Evolutionary conservation across 305 asterid genomes (phyloP), one percentile per base, ranked within the genome.

Genomic region (Andrographis paniculata): DNA sequence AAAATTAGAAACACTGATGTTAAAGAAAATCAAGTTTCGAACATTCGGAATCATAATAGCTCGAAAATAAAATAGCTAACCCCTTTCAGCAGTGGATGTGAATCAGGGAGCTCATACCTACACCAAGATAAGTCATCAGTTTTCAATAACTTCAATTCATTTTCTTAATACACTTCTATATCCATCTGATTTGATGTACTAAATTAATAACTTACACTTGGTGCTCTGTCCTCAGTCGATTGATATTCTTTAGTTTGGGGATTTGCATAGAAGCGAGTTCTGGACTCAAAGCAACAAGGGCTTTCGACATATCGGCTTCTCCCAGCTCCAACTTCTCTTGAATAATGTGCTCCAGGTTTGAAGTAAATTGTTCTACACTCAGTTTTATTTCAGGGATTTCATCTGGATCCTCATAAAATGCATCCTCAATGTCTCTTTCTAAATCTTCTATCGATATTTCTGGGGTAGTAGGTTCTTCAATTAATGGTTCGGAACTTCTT

Each of bases 211-310:
- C 89, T 76, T 73, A 87, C 99, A 91, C 96, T 75, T 66, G 93
- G 67, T 91, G 99, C 67, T 87, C 99, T n/a, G 95, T 87, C 60
- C 95, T 70, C 54, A 87, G 67, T 36, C 95, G 84, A 63, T 81
- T 87, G 46, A 70, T 58, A 37, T 76, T 70, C 73, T 91, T 91
- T 47, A 87, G 79, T 57, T 77, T 86, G 44, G 96, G 92, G 41
- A 68, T 56, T 51, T 95, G 95, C 27, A 83, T 64, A 45, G 94
- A 86, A 62, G 88, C 84, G 46, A 71, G 36, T 52, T 66, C 72
- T 59, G 86, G 86, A 63, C 66, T 67, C 74, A 86, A 53, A 65
- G 94, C 79, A 57, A 89, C 96, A 45, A 86, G 55, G 38, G 96
- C 98, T 62, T 65, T 76, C 31, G 98, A 89, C 71, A 85, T 44